Base-by-base conservation (phyloP, 2,329 filamentous ascomycete species). In the Botrytis squamosa region DNA sequence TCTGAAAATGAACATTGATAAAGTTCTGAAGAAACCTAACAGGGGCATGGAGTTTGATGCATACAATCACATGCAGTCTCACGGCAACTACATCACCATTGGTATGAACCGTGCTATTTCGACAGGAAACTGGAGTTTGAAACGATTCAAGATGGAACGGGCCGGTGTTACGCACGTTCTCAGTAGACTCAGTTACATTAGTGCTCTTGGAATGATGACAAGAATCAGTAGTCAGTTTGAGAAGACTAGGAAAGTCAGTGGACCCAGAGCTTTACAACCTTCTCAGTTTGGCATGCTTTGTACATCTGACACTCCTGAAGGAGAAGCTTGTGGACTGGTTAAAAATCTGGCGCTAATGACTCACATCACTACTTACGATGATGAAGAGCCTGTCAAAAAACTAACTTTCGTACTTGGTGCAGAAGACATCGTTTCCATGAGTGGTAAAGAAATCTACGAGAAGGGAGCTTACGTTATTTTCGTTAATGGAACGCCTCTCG, bases 261-360 rank as follows among this genome's bases (percentile, higher is more conserved):
- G 97, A 77, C 96, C 97, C 79, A 91, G 96, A 88, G 96, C 97
- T 29, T 86, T 99, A 67, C 96, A 99, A 81, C 95, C 96, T 10
- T 99, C 96, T 0, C 96, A 99, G 78, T 99, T 97, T 85, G 96
- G 96, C 78, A 98, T 99, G 95, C 86, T 99, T 72, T 99, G 96
- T 81, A 93, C 95, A 0, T 97, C 96, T 18, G 96, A 99, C 86
- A 99, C 96, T 0, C 96, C 96, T 10, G 96, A 99, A 91, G 96
- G 96, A 84, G 96, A 99, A 85, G 95, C 96, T 18, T 99, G 96
- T 84, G 96, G 96, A 87, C 85, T 99, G 73, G 95, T 99, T 78
- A 99, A 99, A 86, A 99, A 99, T 81, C 84, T 99, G 85, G 96
- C 96, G 14, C 86, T 99, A 73, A 99, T 99, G 96, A 99, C 97